Base-by-base conservation (phyloP, 2,329 filamentous ascomycete species). In the Arthroderma sp. region DNA sequence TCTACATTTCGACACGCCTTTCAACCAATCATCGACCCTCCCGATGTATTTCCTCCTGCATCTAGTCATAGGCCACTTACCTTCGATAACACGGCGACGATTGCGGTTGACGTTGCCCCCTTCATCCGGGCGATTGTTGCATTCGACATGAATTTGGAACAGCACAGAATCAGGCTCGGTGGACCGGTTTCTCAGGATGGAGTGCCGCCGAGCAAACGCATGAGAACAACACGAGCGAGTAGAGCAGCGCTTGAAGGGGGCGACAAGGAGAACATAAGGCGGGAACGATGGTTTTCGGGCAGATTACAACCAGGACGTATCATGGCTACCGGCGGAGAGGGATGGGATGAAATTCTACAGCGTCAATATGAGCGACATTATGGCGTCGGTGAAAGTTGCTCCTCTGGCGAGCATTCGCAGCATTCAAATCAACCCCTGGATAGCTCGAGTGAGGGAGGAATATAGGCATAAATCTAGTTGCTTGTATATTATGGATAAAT, bases 41-140 rank as follows among this genome's bases (percentile, higher is more conserved):
- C 58, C 32, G 57, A 63, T 43, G 55, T 58, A 4, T 57, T 60
- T 32, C 56, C 61, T 11, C 47, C 54, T 3, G 46, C 60, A 9
- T 58, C 55, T 22, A 62, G 61, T 7, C 62, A 63, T 9, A 53
- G 61, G 42, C 59, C 82, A 0, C 88, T 85, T 0, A 78, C 82
- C 0, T 86, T 94, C 52, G 86, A 94, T 54, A 77, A 83, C 37
- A 66, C 83, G 54, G 60, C 63, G 0, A 68, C 80, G 15, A 77
- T 94, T 30, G 72, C 76, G 0, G 67, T 81, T 8, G 91, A 98
- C 51, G 70, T 96, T 1, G 88, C 87, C 0, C 91, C 93, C 0
- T 96, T 86, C 60, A 76, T 96, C n/a, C 83, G 93, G 7, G 73
- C 74, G 33, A 96, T 98, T 48, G 79, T 89, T 1, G 72, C 79